These are phyloP conservation scores for Elymus sibiricus DNA, from an alignment of 176 grass and related monocot genomes.

Conservation along the genomic window DNA sequence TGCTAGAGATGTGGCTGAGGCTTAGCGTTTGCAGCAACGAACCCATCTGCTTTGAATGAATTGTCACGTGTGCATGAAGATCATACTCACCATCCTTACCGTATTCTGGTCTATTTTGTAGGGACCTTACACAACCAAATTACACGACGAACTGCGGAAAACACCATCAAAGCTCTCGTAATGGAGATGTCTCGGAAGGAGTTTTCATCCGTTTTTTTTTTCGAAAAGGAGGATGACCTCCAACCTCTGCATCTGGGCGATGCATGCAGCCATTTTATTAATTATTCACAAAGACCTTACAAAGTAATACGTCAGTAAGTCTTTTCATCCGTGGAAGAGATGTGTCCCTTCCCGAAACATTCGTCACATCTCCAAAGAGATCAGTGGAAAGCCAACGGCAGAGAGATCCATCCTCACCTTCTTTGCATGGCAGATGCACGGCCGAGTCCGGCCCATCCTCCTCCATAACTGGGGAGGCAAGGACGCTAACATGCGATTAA, in stretches of 20 bases:
- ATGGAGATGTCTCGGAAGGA: constrained; percentile 73
- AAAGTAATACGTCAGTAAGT: too few relatives aligned
- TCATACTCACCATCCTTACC: neutral
- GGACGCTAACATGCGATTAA: constrained; percentile 59
- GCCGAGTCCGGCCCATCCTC: constrained; percentile 71
- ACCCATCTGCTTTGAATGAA: too few relatives aligned
- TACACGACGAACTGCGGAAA: constrained; percentile 67
- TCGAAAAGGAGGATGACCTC: too few relatives aligned
- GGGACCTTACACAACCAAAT: too few relatives aligned
- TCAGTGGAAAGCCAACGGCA: constrained; percentile 55
- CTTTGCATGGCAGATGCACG: constrained; percentile 98
- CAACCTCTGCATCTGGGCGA: too few relatives aligned
- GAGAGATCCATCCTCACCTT: constrained; percentile 76
- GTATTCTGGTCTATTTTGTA: constrained; percentile 7
- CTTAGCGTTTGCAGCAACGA: too few relatives aligned
- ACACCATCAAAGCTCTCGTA: constrained; percentile 83
- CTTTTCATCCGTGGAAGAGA: constrained; percentile 80
- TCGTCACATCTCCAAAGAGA: constrained; percentile 62
- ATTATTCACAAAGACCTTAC: too few relatives aligned
- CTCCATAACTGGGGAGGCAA: constrained; percentile 61
- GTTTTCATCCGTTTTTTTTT: constrained; percentile 63
- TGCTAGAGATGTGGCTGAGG: too few relatives aligned
- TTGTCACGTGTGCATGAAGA: too few relatives aligned
- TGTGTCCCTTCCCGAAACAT: constrained; percentile 88
- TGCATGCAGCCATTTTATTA: too few relatives aligned